Base-by-base conservation (phyloP, 345 rosid species). In the Hypericum androsaemum region DNA sequence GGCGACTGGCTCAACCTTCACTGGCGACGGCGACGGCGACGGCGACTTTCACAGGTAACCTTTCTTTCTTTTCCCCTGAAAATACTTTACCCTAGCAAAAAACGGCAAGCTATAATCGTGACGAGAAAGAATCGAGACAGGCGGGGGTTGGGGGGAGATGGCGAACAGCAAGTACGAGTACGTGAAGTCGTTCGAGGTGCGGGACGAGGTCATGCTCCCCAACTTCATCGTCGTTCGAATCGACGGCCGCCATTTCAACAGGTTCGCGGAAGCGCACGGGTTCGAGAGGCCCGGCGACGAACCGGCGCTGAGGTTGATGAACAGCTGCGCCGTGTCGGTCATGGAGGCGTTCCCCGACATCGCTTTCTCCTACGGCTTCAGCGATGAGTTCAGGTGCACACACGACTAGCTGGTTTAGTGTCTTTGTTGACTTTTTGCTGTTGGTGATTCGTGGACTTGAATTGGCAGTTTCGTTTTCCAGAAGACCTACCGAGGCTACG, bases 91-190 rank as follows among this genome's bases (percentile, higher is more conserved):
- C n/a, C n/a, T n/a, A n/a, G n/a, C n/a, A n/a, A n/a, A n/a, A n/a
- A n/a, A n/a, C n/a, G n/a, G n/a, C n/a, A n/a, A n/a, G n/a, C n/a
- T n/a, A n/a, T n/a, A n/a, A n/a, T n/a, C n/a, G n/a, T n/a, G n/a
- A n/a, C n/a, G n/a, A n/a, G n/a, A n/a, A n/a, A n/a, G n/a, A n/a
- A n/a, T n/a, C n/a, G n/a, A n/a, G n/a, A 4, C 32, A 4, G 32
- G 32, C 32, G 32, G 32, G 32, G 32, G 4, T 1, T 1, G 32
- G 32, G 36, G 17, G n/a, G 14, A 14, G 10, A 89, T 84, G 95
- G 95, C 95, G 13, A 89, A 89, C 58, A 89, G 97, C 75, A 86
- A 80, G 58, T 89, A 89, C 47, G 94, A 86, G 74, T 89, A 89
- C 43, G 95, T 89, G 36, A 89, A 84, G 65, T 72, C 79, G 11